Evolutionary conservation across 352 stramenopile species (phyloP), one percentile per base, ranked within the genome.

Genomic region (Phytopythium vexans): DNA sequence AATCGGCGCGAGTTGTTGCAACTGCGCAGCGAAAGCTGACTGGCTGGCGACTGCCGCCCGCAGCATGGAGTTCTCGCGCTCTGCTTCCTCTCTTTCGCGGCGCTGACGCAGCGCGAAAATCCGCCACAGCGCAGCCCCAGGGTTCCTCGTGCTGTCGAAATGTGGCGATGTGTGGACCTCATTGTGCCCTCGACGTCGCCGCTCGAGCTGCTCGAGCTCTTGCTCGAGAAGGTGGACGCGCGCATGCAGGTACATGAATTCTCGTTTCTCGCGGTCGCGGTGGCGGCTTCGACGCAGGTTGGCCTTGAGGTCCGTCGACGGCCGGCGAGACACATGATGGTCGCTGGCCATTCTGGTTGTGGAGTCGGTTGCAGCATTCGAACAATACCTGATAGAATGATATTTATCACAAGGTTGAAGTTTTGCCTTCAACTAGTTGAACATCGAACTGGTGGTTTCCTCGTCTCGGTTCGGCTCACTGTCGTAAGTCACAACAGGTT

Each of bases 21-120:
- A 21, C 15, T 52, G 46, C 35, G 34, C 34, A 8, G 35, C 46
- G 21, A 52, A 42, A 33, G 34, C 5, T 1, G 42, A 15, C 34
- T 52, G 46, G n/a, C 10, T 32, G 15, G 8, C 6, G 34, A 33
- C 41, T 2, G 42, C 3, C 34, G 46, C 46, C 31, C 36, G 34
- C 0, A 52, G 16, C 35, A 7, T 35, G 7, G n/a, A 33, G n/a
- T 52, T 52, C 21, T 52, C 46, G 9, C n/a, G n/a, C 46, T 52
- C 46, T 5, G 46, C 8, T n/a, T 10, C 8, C 15, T 21, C 14
- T 7, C 46, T 33, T 16, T 52, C 46, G 21, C 12, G 33, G 7
- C 21, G 34, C 14, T 33, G 46, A 15, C 8, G 12, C 15, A 27
- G 6, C 34, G 46, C 46, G 16, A 52, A 16, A 7, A 16, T 35